Evolutionary conservation across 2,329 filamentous ascomycete species (phyloP).

Genomic region (Capronia coronata): DNA sequence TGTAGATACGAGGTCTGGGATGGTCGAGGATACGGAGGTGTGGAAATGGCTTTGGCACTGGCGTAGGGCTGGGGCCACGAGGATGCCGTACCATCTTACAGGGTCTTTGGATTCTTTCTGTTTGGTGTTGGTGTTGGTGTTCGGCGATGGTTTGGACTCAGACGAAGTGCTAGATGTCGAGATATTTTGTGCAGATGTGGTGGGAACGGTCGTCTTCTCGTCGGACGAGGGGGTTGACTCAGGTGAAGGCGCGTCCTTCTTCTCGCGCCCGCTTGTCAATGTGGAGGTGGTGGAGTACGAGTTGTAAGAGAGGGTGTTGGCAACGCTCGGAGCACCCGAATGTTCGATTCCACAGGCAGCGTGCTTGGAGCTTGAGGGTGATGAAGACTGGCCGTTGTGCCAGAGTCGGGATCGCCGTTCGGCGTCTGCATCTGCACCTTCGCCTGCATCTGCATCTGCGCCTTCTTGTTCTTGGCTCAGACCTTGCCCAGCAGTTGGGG

Average conservation of each 20-base stretch:
- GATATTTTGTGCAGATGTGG: too few relatives aligned
- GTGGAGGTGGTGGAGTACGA: background rate
- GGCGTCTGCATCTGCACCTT: background rate
- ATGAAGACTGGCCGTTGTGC: too few relatives aligned
- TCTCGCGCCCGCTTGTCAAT: too few relatives aligned
- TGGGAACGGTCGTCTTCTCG: background rate
- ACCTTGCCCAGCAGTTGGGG: too few relatives aligned
- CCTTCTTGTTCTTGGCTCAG: background rate
- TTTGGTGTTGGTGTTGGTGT: too few relatives aligned
- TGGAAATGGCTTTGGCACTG: constrained; percentile 41
- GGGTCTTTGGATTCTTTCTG: constrained; percentile 37
- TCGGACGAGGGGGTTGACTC: background rate
- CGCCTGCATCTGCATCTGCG: background rate
- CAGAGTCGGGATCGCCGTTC: too few relatives aligned
- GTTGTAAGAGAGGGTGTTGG: background rate
- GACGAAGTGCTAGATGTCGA: too few relatives aligned
- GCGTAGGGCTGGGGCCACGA: constrained; percentile 42
- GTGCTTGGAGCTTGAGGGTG: too few relatives aligned
- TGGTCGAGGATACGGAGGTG: constrained; percentile 33
- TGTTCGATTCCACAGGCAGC: too few relatives aligned
- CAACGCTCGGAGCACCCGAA: too few relatives aligned
- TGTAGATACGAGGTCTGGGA: constrained; percentile 36
- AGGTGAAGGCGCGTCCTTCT: too few relatives aligned
- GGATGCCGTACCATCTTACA: constrained; percentile 45
- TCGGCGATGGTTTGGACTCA: too few relatives aligned